Evolutionary conservation across 179 eudicot species (phyloP).

Genomic region (Sideroxylon spinosum): DNA sequence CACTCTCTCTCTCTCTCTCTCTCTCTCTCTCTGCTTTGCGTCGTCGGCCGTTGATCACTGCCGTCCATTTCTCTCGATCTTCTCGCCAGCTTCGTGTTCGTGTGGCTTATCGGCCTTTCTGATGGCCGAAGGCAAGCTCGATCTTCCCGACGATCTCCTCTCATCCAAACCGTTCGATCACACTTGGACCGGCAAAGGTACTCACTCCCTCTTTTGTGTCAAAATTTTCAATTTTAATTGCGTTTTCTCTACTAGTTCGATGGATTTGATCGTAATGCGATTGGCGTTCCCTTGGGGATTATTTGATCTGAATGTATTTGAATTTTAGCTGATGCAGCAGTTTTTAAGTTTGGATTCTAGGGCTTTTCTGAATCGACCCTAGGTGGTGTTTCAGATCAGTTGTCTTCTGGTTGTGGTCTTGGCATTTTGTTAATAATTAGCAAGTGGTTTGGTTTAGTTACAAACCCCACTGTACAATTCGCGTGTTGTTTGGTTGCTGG

Average conservation of each 20-base stretch:
- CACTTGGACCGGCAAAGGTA: slow-evolving; percentile 48
- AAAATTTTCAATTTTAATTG: slow-evolving; percentile 1
- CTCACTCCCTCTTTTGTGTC: not conserved
- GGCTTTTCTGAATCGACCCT: not conserved
- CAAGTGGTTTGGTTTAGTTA: not conserved
- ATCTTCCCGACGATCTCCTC: slow-evolving; percentile 73
- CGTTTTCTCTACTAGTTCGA: not conserved
- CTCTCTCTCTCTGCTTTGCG: slow-evolving; percentile 12
- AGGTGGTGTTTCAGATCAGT: slow-evolving; percentile 15
- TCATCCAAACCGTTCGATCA: slow-evolving; percentile 38
- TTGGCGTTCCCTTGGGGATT: slow-evolving; percentile 2
- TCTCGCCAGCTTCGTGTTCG: not conserved
- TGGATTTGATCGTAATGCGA: slow-evolving; percentile 16
- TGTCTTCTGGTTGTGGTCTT: not conserved
- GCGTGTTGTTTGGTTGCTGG: not conserved
- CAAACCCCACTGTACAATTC: not conserved
- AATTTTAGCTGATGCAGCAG: not conserved
- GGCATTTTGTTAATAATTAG: not conserved
- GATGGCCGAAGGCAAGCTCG: slow-evolving; percentile 59
- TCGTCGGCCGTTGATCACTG: not conserved
- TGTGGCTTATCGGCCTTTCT: not conserved
- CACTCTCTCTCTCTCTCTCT: too few species aligned
- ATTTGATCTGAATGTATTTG: slow-evolving; percentile 13
- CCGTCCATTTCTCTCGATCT: slow-evolving; percentile 6
- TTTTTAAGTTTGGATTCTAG: not conserved